Conservation (phyloP, 2,329 filamentous ascomycete species). For the Fusarium multiceps region DNA sequence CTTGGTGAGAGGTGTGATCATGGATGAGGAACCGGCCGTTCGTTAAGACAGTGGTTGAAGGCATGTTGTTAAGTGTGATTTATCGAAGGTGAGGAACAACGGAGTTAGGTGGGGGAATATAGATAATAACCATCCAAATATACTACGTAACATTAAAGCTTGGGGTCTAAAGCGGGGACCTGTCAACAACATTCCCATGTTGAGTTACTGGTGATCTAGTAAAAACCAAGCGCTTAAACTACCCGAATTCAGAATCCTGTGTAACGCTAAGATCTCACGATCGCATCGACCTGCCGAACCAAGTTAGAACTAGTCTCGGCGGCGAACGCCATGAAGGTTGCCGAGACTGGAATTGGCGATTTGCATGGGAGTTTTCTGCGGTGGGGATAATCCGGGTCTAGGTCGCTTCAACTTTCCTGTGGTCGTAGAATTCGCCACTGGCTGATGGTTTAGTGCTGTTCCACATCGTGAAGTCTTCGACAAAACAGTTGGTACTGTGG, state of each 20-base stretch:
- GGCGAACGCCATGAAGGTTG: neutral
- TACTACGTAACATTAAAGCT: neutral
- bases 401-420: neutral
- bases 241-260: neutral
- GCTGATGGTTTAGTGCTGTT: neutral
- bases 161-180: too few species aligned
- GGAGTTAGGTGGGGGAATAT: neutral
- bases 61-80: too few species aligned
- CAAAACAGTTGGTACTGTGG: neutral
- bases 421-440: too few species aligned
- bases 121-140: accelerated
- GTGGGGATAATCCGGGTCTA: neutral
- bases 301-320: neutral
- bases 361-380: neutral
- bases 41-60: neutral
- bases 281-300: constrained; percentile 2
- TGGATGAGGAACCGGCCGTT: neutral
- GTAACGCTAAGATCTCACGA: neutral
- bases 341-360: neutral
- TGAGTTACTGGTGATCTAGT: neutral
- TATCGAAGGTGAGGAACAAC: too few species aligned
- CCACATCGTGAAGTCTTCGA: accelerated
- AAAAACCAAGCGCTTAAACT: neutral
- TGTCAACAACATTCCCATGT: neutral
- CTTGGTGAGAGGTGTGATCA: neutral